These are phyloP conservation scores for Umbelopsis sp. DNA, from an alignment of 371 early-diverging fungal species.

Conservation along the genomic window DNA sequence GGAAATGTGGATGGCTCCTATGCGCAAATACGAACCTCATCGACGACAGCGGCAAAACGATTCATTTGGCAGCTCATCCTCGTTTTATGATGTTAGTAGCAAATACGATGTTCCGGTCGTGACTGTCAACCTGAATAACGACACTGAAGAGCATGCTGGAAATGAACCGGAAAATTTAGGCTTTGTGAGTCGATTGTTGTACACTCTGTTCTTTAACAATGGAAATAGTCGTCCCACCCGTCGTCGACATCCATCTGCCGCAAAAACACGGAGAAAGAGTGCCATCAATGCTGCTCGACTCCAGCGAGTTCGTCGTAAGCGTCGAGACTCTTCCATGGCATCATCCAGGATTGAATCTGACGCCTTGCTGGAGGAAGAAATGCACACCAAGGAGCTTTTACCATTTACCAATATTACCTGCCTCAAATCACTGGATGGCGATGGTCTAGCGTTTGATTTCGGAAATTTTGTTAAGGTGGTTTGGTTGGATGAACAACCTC, in stretches of 20 bases:
- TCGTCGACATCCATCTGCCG: background rate
- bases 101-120: slow-evolving; percentile 7
- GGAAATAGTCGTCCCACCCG: background rate
- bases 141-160: slow-evolving; percentile 15
- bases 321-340: background rate
- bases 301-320: background rate
- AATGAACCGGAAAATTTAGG: slow-evolving; percentile 12
- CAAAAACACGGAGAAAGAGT: background rate
- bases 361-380: background rate
- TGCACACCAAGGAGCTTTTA: slow-evolving; percentile 23
- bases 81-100: background rate
- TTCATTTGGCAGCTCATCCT: no score
- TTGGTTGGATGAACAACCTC: slow-evolving; percentile 16
- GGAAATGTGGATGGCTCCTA: slow-evolving; percentile 45
- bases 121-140: slow-evolving; percentile 21
- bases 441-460: slow-evolving; percentile 45
- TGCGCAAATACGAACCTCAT: slow-evolving; percentile 35
- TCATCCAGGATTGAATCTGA: background rate
- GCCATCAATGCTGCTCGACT: background rate
- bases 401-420: slow-evolving; percentile 41
- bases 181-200: background rate
- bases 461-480: slow-evolving; percentile 52
- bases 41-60: slow-evolving; percentile 11
- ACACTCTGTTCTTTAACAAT: background rate
- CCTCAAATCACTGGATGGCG: slow-evolving; percentile 31